Conservation (phyloP, 352 stramenopile genomes). For the Globisporangium lucens region DNA sequence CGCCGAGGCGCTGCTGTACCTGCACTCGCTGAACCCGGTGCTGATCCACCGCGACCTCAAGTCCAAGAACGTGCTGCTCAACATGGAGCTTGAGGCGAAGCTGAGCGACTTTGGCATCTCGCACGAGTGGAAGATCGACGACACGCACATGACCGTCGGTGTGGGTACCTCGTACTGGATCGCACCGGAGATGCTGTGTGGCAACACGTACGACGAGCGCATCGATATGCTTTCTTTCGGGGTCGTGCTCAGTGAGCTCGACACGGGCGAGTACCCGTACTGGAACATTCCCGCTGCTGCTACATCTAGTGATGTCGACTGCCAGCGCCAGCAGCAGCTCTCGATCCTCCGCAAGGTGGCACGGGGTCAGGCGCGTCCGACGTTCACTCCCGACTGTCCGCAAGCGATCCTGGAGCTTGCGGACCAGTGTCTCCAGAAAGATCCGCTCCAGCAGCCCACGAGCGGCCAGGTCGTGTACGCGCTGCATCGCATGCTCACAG, state of each 20-base stretch:
- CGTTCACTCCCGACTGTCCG: background rate
- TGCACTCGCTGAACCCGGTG: background rate
- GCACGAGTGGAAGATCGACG: conserved; percentile 3
- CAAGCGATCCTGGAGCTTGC: conserved; percentile 2
- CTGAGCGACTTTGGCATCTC: conserved; percentile 37
- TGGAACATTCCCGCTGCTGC: background rate
- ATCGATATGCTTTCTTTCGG: background rate
- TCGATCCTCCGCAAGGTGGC: conserved; percentile 1
- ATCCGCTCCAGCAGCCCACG: background rate
- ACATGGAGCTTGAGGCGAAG: conserved; percentile 19
- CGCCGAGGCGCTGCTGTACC: background rate
- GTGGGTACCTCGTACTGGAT: background rate
- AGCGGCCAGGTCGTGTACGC: background rate
- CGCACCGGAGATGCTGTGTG: background rate
- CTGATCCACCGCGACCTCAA: conserved; percentile 66
- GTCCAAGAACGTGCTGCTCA: conserved; percentile 50
- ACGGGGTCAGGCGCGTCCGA: background rate
- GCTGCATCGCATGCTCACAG: background rate
- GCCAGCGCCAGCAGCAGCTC: background rate
- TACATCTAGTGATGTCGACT: background rate
- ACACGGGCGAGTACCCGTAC: background rate
- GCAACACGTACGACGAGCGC: background rate
- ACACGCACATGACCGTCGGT: background rate
- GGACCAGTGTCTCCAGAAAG: background rate
- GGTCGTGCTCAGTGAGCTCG: background rate